Evolutionary conservation across 257 asterid genomes (phyloP).

Genomic region (Nicotiana otophora): DNA sequence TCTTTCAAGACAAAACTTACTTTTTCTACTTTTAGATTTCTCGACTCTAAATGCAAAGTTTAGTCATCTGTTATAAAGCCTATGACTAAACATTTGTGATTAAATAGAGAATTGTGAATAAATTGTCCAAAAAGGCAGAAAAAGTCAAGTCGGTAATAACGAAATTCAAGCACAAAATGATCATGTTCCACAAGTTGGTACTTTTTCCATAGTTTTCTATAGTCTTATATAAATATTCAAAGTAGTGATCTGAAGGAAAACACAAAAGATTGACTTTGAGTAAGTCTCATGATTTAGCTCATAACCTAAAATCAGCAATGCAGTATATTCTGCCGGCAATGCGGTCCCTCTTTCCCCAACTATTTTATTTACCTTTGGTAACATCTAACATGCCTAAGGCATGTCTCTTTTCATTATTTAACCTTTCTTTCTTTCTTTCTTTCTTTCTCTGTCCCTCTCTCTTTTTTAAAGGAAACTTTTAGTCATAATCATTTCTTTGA

Average conservation of each 20-base stretch:
- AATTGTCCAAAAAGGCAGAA: neutral
- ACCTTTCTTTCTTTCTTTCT: neutral
- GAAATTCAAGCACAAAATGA: constrained; percentile 4
- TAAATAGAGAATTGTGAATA: neutral
- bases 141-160: constrained; percentile 1
- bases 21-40: too few species aligned
- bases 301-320: constrained; percentile 17
- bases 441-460: too few species aligned
- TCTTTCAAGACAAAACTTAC: too few species aligned
- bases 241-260: neutral
- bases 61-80: neutral
- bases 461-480: neutral
- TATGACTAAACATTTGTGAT: neutral
- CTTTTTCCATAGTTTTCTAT: neutral
- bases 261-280: neutral
- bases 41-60: neutral
- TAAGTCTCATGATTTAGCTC: constrained; percentile 23
- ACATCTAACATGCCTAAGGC: constrained; percentile 44
- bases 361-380: constrained; percentile 44
- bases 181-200: constrained; percentile 7
- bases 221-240: constrained; percentile 1
- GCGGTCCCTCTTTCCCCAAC: constrained; percentile 33
- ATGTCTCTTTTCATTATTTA: constrained; percentile 15
- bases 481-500: constrained; percentile 4
- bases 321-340: constrained; percentile 14